phyloP scores from a whole-genome alignment of 2,329 filamentous ascomycete species.

The Orbilia brochopaga region DNA sequence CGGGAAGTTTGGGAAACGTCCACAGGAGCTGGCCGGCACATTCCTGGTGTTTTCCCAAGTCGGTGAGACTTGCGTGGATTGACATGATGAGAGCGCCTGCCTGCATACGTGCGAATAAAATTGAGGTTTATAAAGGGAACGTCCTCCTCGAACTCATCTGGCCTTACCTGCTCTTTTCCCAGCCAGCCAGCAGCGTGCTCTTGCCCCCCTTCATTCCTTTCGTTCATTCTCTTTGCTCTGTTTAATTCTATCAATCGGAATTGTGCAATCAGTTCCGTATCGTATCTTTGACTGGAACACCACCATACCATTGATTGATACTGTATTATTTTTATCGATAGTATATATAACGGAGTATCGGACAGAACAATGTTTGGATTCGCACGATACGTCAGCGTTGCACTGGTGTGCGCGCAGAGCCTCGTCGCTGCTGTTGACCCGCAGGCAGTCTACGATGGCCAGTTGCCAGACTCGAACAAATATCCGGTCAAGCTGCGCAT shows the following conservation, averaged over 20 bases:
- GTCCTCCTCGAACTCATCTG: no score
- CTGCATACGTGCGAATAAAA: no score
- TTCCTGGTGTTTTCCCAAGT: neutral
- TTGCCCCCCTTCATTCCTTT: no score
- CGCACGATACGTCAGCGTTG: conserved; percentile 26
- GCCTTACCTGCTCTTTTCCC: no score
- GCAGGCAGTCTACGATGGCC: conserved; percentile 53
- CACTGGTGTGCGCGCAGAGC: conserved; percentile 17
- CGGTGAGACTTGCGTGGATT: neutral
- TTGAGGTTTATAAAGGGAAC: no score
- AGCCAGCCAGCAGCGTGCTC: no score
- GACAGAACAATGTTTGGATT: conserved; percentile 42
- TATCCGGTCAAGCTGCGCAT: conserved; percentile 54
- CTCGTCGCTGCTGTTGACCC: conserved; percentile 50
- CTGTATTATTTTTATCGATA: no score
- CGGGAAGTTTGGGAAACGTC: neutral
- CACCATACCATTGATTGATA: no score
- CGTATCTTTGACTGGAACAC: neutral
- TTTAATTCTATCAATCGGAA: neutral
- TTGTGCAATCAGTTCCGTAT: neutral
- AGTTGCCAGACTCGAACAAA: conserved; percentile 29
- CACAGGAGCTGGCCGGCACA: neutral
- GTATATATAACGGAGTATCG: conserved; percentile 12
- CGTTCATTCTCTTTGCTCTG: neutral
- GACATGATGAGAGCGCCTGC: neutral